Conservation (phyloP, 139 green algal species). For the Volvox africanus region DNA sequence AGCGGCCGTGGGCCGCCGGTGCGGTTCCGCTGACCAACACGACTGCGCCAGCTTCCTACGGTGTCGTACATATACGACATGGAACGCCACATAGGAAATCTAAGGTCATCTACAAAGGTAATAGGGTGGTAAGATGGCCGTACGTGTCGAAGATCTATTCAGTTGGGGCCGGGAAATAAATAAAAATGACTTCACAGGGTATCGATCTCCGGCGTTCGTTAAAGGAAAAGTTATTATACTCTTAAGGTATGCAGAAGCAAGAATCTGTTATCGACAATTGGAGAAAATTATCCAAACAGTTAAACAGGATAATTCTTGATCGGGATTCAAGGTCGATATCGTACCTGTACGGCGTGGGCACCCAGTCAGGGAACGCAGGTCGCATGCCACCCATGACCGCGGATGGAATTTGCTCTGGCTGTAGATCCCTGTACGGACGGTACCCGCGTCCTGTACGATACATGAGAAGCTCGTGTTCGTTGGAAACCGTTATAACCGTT, state of each 20-base stretch:
- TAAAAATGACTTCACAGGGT: too few species aligned
- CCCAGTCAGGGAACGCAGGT: not conserved
- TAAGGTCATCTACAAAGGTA: not conserved
- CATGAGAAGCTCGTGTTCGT: too few species aligned
- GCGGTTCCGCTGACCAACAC: conserved; percentile 5
- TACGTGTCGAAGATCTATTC: too few species aligned
- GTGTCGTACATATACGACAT: not conserved
- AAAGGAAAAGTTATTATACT: too few species aligned
- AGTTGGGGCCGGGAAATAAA: too few species aligned
- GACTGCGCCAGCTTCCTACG: conserved; percentile 14
- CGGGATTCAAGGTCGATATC: not conserved
- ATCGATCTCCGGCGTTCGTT: too few species aligned
- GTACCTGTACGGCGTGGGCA: conserved; percentile 18
- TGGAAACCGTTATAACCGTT: too few species aligned
- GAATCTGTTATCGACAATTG: too few species aligned
- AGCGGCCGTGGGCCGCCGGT: not conserved
- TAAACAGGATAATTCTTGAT: too few species aligned
- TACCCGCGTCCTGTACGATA: not conserved
- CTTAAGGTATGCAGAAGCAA: too few species aligned
- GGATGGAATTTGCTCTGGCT: not conserved
- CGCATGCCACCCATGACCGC: not conserved
- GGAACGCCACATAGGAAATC: not conserved
- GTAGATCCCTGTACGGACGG: not conserved
- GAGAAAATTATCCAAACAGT: too few species aligned
- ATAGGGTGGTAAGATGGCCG: too few species aligned